Conservation (phyloP, 805 yeast genomes). For the Candida silvatica region DNA sequence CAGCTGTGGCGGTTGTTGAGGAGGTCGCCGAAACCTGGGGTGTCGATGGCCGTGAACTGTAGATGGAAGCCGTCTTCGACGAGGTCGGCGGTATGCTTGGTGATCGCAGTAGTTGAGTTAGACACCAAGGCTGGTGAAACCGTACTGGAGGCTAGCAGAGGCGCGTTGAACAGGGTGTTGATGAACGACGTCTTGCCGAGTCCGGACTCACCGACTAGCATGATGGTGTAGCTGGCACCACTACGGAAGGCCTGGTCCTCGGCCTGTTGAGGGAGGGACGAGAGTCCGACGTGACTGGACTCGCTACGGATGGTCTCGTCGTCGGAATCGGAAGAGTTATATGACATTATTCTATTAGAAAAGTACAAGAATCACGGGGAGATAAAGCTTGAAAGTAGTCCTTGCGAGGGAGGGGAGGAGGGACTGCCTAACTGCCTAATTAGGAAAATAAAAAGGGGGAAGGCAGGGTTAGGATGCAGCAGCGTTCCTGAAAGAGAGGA, state of each 20-base stretch:
- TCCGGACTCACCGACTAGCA: slow-evolving; percentile 85
- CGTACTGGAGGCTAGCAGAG: slow-evolving; percentile 22
- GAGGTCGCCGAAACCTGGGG: slow-evolving; percentile 70
- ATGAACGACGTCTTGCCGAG: slow-evolving; percentile 77
- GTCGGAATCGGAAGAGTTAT: too few relatives aligned
- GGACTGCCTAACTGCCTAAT: too few relatives aligned
- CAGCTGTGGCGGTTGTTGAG: slow-evolving; percentile 60
- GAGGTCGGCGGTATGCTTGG: slow-evolving; percentile 37
- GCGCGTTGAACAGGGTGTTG: slow-evolving; percentile 65
- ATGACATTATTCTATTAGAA: too few relatives aligned
- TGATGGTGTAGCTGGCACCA: slow-evolving; percentile 71
- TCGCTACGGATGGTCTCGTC: too few relatives aligned
- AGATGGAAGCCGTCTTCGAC: slow-evolving; percentile 53
- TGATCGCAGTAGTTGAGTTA: slow-evolving; percentile 23
- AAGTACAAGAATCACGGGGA: too few relatives aligned
- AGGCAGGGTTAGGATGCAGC: slow-evolving; percentile 7
- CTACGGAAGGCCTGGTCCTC: slow-evolving; percentile 29
- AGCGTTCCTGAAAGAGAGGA: slow-evolving; percentile 73
- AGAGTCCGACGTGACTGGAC: slow-evolving; percentile 22
- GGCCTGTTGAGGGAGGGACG: slow-evolving; percentile 23
- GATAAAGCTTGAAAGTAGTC: neutral
- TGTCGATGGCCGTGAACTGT: slow-evolving; percentile 55
- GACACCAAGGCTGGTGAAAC: slow-evolving; percentile 10
- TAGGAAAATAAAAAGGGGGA: too few relatives aligned
- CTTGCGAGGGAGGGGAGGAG: too few relatives aligned